Evolutionary conservation across 768 basidiomycete genomes (phyloP).

Genomic region (Mycena filopes): DNA sequence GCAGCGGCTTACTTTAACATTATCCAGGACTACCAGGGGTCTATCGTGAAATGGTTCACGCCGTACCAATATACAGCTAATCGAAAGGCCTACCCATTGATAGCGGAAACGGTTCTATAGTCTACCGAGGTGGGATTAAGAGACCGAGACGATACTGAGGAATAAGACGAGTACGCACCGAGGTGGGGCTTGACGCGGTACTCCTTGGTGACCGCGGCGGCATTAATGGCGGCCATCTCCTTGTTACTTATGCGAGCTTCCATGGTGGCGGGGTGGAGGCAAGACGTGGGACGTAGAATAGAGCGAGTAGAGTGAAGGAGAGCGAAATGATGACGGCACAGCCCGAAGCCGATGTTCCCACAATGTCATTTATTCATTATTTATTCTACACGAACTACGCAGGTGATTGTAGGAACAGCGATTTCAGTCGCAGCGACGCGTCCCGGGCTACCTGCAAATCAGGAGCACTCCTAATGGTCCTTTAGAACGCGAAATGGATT

Average conservation of each 20-base stretch:
- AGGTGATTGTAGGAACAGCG: conserved; percentile 49
- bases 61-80: conserved; percentile 14
- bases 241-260: conserved; percentile 74
- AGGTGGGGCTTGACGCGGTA: conserved; percentile 91
- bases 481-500: neutral
- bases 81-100: conserved; percentile 82
- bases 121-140: conserved; percentile 60
- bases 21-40: conserved; percentile 95
- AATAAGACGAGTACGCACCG: conserved; percentile 59
- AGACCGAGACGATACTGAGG: neutral
- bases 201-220: conserved; percentile 88
- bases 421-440: conserved; percentile 53
- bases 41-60: conserved; percentile 51
- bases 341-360: conserved; percentile 19
- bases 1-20: conserved; percentile 83
- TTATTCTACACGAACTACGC: too few species aligned
- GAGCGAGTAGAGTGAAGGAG: conserved; percentile 3
- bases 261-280: conserved; percentile 40
- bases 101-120: conserved; percentile 97
- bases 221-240: conserved; percentile 84
- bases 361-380: conserved; percentile 8
- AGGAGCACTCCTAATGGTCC: conserved; percentile 26
- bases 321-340: neutral
- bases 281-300: conserved; percentile 10
- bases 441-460: conserved; percentile 51